Conservation (phyloP, 768 basidiomycete genomes). For the Lactarius hengduanensis region DNA sequence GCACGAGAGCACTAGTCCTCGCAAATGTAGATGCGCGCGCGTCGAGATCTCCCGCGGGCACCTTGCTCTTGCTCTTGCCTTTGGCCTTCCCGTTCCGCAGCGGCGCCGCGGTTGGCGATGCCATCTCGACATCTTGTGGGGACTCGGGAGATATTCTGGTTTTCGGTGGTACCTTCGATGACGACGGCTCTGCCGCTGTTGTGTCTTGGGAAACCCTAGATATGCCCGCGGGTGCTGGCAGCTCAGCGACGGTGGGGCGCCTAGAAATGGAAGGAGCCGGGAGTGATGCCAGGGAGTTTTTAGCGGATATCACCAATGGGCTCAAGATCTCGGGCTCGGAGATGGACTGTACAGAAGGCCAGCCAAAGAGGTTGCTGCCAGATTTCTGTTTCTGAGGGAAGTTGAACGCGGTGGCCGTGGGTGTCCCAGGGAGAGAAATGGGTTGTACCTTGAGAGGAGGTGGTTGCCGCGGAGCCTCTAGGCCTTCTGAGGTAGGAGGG, state of each 20-base stretch:
- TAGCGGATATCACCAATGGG: slow-evolving; percentile 28
- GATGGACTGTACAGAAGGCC: slow-evolving; percentile 30
- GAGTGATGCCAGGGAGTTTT: slow-evolving; percentile 23
- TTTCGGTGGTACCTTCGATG: slow-evolving; percentile 1
- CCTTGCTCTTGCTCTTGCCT: slow-evolving; percentile 25
- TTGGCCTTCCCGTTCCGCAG: slow-evolving; percentile 17
- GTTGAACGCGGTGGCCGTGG: slow-evolving; percentile 34
- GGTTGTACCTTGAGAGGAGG: slow-evolving; percentile 33
- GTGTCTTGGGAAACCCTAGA: slow-evolving; percentile 5
- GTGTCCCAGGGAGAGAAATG: slow-evolving; percentile 36
- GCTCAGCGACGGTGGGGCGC: slow-evolving; percentile 9
- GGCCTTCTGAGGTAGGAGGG: not conserved
- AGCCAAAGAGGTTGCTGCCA: slow-evolving; percentile 32
- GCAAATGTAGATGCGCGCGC: slow-evolving; percentile 12
- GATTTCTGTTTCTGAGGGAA: slow-evolving; percentile 24
- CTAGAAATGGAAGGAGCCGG: slow-evolving; percentile 21
- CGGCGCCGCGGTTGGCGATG: slow-evolving; percentile 15
- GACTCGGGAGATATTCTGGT: slow-evolving; percentile 2
- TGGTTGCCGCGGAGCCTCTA: slow-evolving; percentile 4
- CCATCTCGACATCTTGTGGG: slow-evolving; percentile 23
- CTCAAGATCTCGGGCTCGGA: slow-evolving; percentile 32
- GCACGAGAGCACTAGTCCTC: slow-evolving; percentile 13
- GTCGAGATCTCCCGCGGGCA: slow-evolving; percentile 16
- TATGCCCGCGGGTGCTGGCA: not conserved
- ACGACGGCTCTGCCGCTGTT: not conserved